Evolutionary conservation across 495 filamentous ascomycete species (phyloP), one percentile per base, ranked within the genome.

Genomic region (Aspergillus coremiiformis): DNA sequence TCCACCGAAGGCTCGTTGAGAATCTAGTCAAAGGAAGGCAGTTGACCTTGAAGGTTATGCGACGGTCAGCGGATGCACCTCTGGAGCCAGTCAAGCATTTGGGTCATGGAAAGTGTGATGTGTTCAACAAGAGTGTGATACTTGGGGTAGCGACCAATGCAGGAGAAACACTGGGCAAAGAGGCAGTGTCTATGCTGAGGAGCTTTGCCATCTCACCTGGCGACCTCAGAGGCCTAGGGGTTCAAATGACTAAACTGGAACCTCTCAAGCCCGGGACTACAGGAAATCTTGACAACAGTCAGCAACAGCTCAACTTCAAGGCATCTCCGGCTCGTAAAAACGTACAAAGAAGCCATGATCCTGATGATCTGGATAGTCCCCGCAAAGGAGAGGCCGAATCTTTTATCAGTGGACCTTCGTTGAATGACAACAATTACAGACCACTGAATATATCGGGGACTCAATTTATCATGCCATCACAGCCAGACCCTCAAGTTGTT

Each of bases 71-170:
- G 27, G 87, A 96, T 68, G 92, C 92, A 5, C 92, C 93, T 3
- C 69, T 96, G 27, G 90, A 96, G 65, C 90, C 94, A 2, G 85
- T 88, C 6, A 98, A 98, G 60, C 89, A 96, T 71, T 77, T 98
- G 3, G 93, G 93, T 0, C 91, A 96, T 67, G 93, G 93, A 0
- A 91, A 93, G 72, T 96, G 92, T 61, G 94, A 97, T 62, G 85
- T 80, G 0, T 91, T 86, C 70, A 95, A 88, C 68, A 96, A 91
- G 64, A 95, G 90, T 52, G 67, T 85, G 4, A 68, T 78, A 5
- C 83, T 98, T 42, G 89, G 90, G 1, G 82, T 93, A 15, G 79
- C 91, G 17, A 95, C 93, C 0, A 86, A 90, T 62, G 76, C 78
- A 37, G 67, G 78, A 17, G 82, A 86, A 19, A 60, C 82, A 12